Percentiles rank a stretch among this genome's conserved stretches.
Conservation (phyloP, 2,329 filamentous ascomycete species). For the Lithohypha guttulata region DNA sequence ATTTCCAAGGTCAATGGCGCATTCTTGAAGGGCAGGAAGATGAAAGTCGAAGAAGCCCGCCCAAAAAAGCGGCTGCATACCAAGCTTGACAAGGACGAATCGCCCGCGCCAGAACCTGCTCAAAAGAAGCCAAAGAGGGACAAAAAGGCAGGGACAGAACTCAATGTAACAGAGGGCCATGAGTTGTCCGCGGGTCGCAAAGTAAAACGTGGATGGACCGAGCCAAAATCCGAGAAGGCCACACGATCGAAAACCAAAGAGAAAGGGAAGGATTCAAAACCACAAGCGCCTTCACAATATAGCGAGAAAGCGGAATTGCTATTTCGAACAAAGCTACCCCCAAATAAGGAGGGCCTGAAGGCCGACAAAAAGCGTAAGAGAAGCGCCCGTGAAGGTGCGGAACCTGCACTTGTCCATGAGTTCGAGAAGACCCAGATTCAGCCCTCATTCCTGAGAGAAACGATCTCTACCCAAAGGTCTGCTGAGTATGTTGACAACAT, state of each 20-base stretch:
- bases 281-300: slow-evolving; percentile 61
- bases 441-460: slow-evolving; percentile 65
- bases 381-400: no score
- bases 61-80: slow-evolving; percentile 45
- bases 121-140: slow-evolving; percentile 38
- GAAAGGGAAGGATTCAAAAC: slow-evolving; percentile 39
- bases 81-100: slow-evolving; percentile 28
- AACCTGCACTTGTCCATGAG: slow-evolving; percentile 71
- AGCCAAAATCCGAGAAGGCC: slow-evolving; percentile 40
- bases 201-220: slow-evolving; percentile 84
- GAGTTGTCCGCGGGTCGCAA: slow-evolving; percentile 63
- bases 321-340: slow-evolving; percentile 70
- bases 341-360: slow-evolving; percentile 33
- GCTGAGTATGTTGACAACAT: slow-evolving; percentile 67
- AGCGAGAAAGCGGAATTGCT: slow-evolving; percentile 71
- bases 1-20: slow-evolving; percentile 84
- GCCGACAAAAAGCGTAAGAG: slow-evolving; percentile 35
- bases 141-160: slow-evolving; percentile 40
- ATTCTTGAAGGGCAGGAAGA: slow-evolving; percentile 72
- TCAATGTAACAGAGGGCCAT: slow-evolving; percentile 52
- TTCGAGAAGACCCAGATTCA: slow-evolving; percentile 77
- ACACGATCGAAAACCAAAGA: slow-evolving; percentile 35
- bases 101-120: slow-evolving; percentile 9
- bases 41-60: slow-evolving; percentile 71
- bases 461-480: slow-evolving; percentile 36